A percentile compares a stretch with the other conserved stretches of the same genome.
Conservation (phyloP, 208 protist genomes). For the Trypanosoma brucei region DNA sequence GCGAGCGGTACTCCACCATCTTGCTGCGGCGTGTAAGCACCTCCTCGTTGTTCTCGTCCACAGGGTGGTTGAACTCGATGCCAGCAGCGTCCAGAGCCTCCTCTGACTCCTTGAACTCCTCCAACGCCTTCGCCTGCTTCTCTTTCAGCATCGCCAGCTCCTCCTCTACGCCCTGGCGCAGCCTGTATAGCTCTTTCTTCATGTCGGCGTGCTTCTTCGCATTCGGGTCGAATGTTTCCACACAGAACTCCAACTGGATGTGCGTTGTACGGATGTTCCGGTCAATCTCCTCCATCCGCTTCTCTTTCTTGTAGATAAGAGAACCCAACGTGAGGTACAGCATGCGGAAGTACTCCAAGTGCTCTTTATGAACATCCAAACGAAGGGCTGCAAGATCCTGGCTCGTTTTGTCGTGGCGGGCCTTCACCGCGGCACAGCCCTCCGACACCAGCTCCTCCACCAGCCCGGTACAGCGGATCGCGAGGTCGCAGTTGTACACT, state of each 20-base stretch:
- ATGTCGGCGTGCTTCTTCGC: constrained; percentile 8
- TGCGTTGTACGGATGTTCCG: constrained; percentile 5
- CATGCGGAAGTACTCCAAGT: constrained; percentile 11
- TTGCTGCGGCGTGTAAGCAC: constrained; percentile 17
- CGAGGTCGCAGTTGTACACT: constrained; percentile 5
- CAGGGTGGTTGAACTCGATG: constrained; percentile 9
- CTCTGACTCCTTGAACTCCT: constrained; percentile 9
- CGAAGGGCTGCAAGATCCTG: constrained; percentile 5
- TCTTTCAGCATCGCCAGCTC: constrained; percentile 69
- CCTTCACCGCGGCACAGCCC: constrained; percentile 4
- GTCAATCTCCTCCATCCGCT: constrained; percentile 9
- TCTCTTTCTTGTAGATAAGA: constrained; percentile 10
- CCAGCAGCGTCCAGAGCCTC: constrained; percentile 7
- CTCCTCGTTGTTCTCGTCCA: constrained; percentile 11
- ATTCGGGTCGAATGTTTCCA: constrained; percentile 8
- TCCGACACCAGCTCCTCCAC: constrained; percentile 6
- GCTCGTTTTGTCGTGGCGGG: constrained; percentile 10
- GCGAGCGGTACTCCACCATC: constrained; percentile 69
- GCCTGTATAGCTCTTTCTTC: constrained; percentile 11
- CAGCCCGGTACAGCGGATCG: constrained; percentile 6
- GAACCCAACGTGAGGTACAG: constrained; percentile 6
- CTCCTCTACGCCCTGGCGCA: constrained; percentile 38
- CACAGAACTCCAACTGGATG: constrained; percentile 8
- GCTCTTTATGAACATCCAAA: constrained; percentile 5
- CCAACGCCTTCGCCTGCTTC: constrained; percentile 32